phyloP scores from a whole-genome alignment of 2,329 filamentous ascomycete genomes.

The Lachnellula willkommii region DNA sequence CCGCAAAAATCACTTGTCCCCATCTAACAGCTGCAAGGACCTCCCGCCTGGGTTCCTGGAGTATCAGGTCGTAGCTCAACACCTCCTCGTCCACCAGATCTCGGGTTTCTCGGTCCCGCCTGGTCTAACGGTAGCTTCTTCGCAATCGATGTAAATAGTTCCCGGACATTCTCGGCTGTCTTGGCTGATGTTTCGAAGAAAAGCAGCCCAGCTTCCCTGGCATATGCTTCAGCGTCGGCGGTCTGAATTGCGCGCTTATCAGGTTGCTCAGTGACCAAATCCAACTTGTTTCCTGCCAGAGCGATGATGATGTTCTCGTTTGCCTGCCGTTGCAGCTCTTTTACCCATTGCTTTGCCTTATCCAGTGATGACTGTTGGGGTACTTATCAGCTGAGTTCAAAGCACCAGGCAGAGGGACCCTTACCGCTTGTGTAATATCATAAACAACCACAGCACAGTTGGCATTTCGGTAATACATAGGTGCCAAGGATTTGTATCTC shows the following conservation, averaged over 20 bases:
- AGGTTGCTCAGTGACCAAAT: conserved; percentile 88
- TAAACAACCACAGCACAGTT: conserved; percentile 99
- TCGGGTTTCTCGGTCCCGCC: conserved; percentile 81
- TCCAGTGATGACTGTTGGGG: conserved; percentile 76
- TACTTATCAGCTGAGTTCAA: conserved; percentile 9
- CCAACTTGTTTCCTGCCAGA: conserved; percentile 94
- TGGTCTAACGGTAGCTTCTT: conserved; percentile 97
- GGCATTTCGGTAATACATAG: conserved; percentile 99
- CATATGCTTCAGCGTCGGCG: conserved; percentile 91
- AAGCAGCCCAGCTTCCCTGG: conserved; percentile 83
- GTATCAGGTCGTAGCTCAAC: conserved; percentile 57
- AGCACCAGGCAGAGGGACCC: neutral
- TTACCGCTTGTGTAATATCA: conserved; percentile 97
- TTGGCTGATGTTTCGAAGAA: conserved; percentile 99
- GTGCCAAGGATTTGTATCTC: conserved; percentile 95
- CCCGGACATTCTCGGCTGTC: conserved; percentile 90
- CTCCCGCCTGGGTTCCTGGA: conserved; percentile 52
- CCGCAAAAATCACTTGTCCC: conserved; percentile 11
- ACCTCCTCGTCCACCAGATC: conserved; percentile 52
- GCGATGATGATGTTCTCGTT: conserved; percentile 99
- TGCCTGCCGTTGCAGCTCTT: conserved; percentile 95
- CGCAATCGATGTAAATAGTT: conserved; percentile 94
- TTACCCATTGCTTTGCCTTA: conserved; percentile 99
- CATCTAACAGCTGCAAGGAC: conserved; percentile 58
- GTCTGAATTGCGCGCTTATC: conserved; percentile 90